Evolutionary conservation across 441 rosid genomes (phyloP).

Genomic region (Metrosideros polymorpha): DNA sequence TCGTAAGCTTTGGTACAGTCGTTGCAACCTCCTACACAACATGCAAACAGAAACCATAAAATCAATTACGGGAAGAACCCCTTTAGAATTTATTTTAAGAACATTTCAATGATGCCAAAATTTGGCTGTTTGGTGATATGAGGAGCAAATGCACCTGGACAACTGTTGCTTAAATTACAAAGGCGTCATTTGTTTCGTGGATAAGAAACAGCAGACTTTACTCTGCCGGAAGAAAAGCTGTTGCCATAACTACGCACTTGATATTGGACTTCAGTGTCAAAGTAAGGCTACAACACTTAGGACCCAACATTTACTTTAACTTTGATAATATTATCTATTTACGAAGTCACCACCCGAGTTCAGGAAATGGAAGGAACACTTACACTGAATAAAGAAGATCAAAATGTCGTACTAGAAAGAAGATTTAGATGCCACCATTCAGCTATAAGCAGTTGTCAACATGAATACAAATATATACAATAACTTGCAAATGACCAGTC

Average conservation of each 20-base stretch:
- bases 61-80: background rate
- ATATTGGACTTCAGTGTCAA: background rate
- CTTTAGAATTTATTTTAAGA: background rate
- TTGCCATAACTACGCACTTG: background rate
- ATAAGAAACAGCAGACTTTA: background rate
- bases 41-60: conserved; percentile 1
- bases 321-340: background rate
- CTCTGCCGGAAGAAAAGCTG: background rate
- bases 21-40: conserved; percentile 66
- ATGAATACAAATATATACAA: background rate
- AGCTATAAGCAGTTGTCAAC: background rate
- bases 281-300: background rate
- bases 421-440: background rate
- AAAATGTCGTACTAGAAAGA: background rate
- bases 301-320: background rate
- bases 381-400: background rate
- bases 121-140: background rate
- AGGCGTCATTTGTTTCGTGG: background rate
- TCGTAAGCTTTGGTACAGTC: conserved; percentile 67
- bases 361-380: background rate
- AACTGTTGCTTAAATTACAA: background rate
- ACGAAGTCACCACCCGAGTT: background rate
- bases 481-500: background rate
- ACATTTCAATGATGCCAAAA: background rate
- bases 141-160: background rate